phyloP scores from a whole-genome alignment of 2,329 filamentous ascomycete genomes.

The Trichocomaceae sp. region DNA sequence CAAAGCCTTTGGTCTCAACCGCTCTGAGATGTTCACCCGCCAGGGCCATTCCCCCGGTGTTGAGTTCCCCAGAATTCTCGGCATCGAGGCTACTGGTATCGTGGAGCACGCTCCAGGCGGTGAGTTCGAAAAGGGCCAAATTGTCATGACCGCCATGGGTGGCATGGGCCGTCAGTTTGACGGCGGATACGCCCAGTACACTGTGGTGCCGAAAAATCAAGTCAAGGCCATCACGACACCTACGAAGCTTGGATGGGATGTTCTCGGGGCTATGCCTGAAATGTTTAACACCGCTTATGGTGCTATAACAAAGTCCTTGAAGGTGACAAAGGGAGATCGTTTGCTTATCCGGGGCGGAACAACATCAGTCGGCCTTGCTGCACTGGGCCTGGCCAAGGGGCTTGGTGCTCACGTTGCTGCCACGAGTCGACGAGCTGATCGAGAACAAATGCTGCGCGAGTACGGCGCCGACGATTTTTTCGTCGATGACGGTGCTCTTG shows the following conservation, averaged over 20 bases:
- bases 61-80: slow-evolving; percentile 40
- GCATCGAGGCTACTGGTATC: slow-evolving; percentile 43
- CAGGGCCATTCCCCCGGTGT: slow-evolving; percentile 39
- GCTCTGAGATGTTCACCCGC: slow-evolving; percentile 43
- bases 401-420: slow-evolving; percentile 35
- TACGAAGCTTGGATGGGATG: slow-evolving; percentile 35
- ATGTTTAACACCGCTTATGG: slow-evolving; percentile 49
- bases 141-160: slow-evolving; percentile 45
- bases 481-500: slow-evolving; percentile 39
- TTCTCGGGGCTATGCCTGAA: slow-evolving; percentile 44
- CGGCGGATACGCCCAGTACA: slow-evolving; percentile 47
- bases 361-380: slow-evolving; percentile 43
- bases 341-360: slow-evolving; percentile 47
- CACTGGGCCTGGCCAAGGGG: slow-evolving; percentile 40
- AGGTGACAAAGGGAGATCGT: slow-evolving; percentile 35
- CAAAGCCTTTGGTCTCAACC: slow-evolving; percentile 44
- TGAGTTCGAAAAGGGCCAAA: slow-evolving; percentile 34
- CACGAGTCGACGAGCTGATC: slow-evolving; percentile 35
- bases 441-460: slow-evolving; percentile 34
- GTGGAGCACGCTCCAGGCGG: slow-evolving; percentile 32
- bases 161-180: slow-evolving; percentile 44
- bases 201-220: slow-evolving; percentile 37
- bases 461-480: slow-evolving; percentile 40
- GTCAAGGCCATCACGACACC: slow-evolving; percentile 29
- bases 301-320: slow-evolving; percentile 34